These are phyloP conservation scores for Fusarium sororula DNA, from an alignment of 2,329 filamentous ascomycete genomes.

Conservation along the genomic window DNA sequence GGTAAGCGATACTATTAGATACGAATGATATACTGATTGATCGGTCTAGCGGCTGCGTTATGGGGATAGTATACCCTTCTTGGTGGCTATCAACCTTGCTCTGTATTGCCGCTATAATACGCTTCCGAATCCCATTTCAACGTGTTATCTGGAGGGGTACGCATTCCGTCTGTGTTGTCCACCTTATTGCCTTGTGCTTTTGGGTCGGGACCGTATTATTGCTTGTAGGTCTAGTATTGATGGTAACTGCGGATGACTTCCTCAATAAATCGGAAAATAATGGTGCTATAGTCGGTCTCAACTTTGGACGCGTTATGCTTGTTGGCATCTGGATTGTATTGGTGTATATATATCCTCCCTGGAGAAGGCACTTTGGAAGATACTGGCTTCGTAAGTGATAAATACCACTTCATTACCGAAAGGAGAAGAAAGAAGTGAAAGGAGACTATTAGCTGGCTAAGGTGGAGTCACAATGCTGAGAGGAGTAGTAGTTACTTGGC, in stretches of 20 bases:
- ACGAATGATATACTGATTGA: fast-evolving
- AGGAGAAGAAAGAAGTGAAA: not conserved
- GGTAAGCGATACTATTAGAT: fast-evolving
- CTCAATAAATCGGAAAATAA: not conserved
- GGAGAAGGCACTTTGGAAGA: not conserved
- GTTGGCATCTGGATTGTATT: not conserved
- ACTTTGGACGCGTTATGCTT: not conserved
- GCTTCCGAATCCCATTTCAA: not conserved
- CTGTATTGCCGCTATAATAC: not conserved
- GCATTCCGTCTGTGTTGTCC: not conserved
- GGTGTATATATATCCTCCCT: not conserved
- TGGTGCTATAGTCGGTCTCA: not conserved
- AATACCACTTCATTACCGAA: fast-evolving
- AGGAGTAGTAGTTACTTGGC: fast-evolving
- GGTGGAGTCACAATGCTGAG: not conserved
- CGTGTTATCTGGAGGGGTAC: not conserved
- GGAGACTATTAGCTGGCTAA: no score
- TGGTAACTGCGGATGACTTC: not conserved
- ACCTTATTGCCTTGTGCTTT: not conserved
- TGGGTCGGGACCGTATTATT: not conserved
- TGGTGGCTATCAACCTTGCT: not conserved
- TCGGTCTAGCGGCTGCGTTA: fast-evolving
- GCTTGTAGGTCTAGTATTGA: not conserved
- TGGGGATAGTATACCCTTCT: not conserved
- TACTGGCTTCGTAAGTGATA: fast-evolving